These are phyloP conservation scores for Nicotiana sylvestris DNA, from an alignment of 257 asterid genomes.

Conservation along the genomic window DNA sequence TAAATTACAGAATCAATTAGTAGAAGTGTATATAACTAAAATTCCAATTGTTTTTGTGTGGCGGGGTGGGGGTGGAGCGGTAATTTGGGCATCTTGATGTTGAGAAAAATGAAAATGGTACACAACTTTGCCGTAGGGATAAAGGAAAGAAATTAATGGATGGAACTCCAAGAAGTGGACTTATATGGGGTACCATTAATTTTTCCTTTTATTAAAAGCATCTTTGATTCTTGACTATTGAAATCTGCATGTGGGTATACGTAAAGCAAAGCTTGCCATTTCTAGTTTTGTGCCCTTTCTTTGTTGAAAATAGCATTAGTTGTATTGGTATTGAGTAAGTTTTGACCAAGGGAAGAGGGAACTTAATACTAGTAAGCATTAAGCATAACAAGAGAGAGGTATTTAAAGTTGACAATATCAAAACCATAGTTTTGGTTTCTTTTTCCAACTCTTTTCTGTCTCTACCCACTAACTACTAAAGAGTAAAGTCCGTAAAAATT, in stretches of 20 bases:
- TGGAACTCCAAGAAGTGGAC: constrained; percentile 11
- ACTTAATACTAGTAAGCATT: not conserved
- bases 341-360: not conserved
- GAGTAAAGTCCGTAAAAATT: not conserved
- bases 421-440: not conserved
- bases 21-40: too few species aligned
- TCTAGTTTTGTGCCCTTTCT: not conserved
- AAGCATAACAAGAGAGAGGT: too few species aligned
- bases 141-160: constrained; percentile 9
- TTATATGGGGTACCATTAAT: not conserved
- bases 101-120: not conserved
- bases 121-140: constrained; percentile 9
- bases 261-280: not conserved
- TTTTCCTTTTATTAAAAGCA: constrained; percentile 6
- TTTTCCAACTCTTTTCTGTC: not conserved
- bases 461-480: not conserved
- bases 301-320: not conserved
- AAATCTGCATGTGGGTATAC: not conserved
- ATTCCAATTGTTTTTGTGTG: not conserved
- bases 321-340: not conserved
- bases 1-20: too few species aligned
- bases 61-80: not conserved
- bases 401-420: not conserved
- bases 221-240: constrained; percentile 1
- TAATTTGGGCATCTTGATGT: not conserved